phyloP scores from a whole-genome alignment of 208 protist genomes.

The Wallacemonas rigidus region DNA sequence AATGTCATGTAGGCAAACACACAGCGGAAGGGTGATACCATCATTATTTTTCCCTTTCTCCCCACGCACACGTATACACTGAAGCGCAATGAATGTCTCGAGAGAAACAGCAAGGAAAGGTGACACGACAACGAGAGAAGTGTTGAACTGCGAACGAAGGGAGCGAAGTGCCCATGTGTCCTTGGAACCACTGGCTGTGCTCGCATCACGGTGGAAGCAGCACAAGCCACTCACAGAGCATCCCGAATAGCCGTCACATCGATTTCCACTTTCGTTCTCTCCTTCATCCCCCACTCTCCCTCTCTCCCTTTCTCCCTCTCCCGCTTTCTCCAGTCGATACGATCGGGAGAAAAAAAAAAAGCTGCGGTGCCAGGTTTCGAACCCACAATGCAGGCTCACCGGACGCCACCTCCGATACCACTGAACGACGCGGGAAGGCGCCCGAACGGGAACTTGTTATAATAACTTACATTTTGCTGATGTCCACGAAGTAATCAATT shows the following conservation, averaged over 20 bases:
- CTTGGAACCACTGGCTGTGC: too few species aligned
- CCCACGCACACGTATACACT: background rate
- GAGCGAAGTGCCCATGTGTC: too few species aligned
- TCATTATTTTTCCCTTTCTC: background rate
- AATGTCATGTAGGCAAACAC: background rate
- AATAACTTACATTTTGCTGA: background rate
- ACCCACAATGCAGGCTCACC: background rate
- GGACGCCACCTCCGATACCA: background rate
- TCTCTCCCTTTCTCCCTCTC: conserved; percentile 1
- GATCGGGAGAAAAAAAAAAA: background rate
- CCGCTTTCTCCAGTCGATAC: background rate
- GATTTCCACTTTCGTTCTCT: background rate
- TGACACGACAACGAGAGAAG: too few species aligned
- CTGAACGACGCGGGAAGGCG: background rate
- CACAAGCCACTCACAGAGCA: too few species aligned
- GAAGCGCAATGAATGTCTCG: too few species aligned
- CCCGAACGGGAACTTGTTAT: background rate
- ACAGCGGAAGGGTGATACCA: background rate
- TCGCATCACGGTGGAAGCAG: too few species aligned
- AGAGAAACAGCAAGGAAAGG: too few species aligned
- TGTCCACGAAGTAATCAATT: background rate
- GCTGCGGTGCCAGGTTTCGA: background rate
- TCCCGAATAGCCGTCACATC: too few species aligned
- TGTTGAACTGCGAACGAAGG: too few species aligned
- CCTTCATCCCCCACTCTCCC: background rate